Conservation (phyloP, 768 basidiomycete species). For the Boletus sensibilis region DNA sequence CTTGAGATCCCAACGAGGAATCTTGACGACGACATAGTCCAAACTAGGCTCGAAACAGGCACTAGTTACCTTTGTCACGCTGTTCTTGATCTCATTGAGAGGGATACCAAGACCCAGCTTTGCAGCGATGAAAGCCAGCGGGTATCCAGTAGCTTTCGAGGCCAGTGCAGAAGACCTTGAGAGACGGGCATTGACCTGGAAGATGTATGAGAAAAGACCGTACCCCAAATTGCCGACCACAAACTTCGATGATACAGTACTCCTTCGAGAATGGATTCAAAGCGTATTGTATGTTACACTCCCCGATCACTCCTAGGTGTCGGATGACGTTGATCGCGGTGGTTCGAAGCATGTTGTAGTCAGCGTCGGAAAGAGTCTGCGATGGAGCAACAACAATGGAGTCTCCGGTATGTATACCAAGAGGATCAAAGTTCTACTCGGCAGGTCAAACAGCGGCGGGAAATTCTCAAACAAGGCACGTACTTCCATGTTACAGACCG, state of each 20-base stretch:
- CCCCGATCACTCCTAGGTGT: conserved; percentile 96
- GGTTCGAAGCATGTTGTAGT: conserved; percentile 98
- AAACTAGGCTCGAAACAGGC: conserved; percentile 98
- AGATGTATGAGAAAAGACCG: conserved; percentile 2
- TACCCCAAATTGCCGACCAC: conserved; percentile 11
- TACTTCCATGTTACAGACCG: conserved; percentile 99
- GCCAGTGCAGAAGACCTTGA: conserved; percentile 97
- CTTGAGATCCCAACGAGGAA: conserved; percentile 98
- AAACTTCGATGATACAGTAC: conserved; percentile 96
- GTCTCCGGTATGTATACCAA: conserved; percentile 98
- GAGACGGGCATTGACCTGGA: conserved; percentile 89
- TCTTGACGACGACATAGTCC: conserved; percentile 98
- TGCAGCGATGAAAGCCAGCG: conserved; percentile 96
- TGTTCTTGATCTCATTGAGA: conserved; percentile 96
- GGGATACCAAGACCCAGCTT: conserved; percentile 97
- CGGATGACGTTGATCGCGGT: conserved; percentile 98
- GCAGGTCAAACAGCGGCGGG: not conserved
- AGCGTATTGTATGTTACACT: conserved; percentile 99
- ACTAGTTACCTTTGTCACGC: conserved; percentile 92
- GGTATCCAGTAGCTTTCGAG: conserved; percentile 98
- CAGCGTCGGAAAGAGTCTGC: conserved; percentile 97
- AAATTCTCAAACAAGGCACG: conserved; percentile 25
- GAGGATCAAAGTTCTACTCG: conserved; percentile 92
- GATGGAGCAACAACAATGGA: conserved; percentile 98
- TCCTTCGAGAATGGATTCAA: conserved; percentile 93